Evolutionary conservation across 2,329 filamentous ascomycete species (phyloP), one percentile per base, ranked within the genome.

Genomic region (Aphanoascus verrucosus): DNA sequence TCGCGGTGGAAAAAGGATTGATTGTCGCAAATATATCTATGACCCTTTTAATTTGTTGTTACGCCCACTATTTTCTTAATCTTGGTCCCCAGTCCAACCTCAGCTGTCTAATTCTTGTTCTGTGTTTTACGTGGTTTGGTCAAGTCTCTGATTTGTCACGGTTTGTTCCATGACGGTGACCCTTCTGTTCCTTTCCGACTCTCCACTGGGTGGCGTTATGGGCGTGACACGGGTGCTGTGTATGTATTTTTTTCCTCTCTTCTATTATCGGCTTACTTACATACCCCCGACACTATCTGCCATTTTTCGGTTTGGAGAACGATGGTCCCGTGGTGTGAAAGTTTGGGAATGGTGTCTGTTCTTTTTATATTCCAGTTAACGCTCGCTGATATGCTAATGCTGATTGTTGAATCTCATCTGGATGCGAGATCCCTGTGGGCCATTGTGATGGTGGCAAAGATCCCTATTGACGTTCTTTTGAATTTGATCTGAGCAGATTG

Each of bases 1-100:
- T 50, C 59, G 57, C 17, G 40, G 31, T 38, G 40, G 41, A 38
- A 44, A 45, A 45, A 31, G n/a, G 41, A 23, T 45, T 52, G 32
- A 45, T 54, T 60, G 63, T 58, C 57, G 56, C 58, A 43, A 40
- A 55, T 56, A 63, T 62, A 59, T 60, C 58, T 55, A 44, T 49
- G 58, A 34, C 37, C 56, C 59, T 59, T 56, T 44, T 52, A 55
- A 32, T 44, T 47, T 54, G 41, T 52, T 52, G 31, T 19, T 9
- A 28, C 35, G 4, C 28, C 23, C 15, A 15, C 9, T 19, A 15
- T 32, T 38, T 46, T 28, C 31, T 28, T 38, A 44, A 37, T 19
- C 19, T 20, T 31, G 20, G 17, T 46, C 17, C 46, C 11, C 49
- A n/a, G 9, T 14, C 12, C 17, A 44, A 15, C 38, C 38, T 41